A percentile compares a stretch with the other conserved stretches of the same genome.
Evolutionary conservation across 441 rosid genomes (phyloP).

Genomic region (Aleurites moluccanus): DNA sequence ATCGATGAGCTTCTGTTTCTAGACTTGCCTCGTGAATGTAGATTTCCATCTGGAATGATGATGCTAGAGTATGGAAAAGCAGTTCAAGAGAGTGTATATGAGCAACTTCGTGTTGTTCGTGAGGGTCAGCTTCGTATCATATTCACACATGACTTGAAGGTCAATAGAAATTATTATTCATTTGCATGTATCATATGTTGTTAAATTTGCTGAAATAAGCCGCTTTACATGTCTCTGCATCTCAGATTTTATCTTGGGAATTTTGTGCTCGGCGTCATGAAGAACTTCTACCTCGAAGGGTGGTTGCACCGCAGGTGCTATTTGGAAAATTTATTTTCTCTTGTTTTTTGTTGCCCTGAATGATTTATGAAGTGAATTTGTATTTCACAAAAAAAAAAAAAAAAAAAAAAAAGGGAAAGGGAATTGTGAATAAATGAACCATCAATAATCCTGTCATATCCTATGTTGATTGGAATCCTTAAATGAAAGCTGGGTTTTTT

Average conservation of each 20-base stretch:
- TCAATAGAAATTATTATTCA: constrained; percentile 27
- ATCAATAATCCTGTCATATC: not conserved
- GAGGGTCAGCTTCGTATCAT: constrained; percentile 96
- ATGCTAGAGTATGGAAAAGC: constrained; percentile 87
- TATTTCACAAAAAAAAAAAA: not conserved
- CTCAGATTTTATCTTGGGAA: constrained; percentile 95
- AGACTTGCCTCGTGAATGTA: constrained; percentile 80
- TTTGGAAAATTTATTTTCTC: constrained; percentile 6
- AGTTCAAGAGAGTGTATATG: constrained; percentile 95
- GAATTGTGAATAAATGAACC: not conserved
- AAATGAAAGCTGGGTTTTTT: not conserved
- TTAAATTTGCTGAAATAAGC: constrained; percentile 15
- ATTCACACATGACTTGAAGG: constrained; percentile 92
- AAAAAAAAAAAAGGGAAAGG: not conserved
- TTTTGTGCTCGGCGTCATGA: constrained; percentile 95
- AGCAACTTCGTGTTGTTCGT: constrained; percentile 96
- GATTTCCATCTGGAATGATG: constrained; percentile 80
- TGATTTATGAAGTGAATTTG: not conserved
- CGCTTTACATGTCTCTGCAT: constrained; percentile 19
- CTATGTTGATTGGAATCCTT: not conserved
- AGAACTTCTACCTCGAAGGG: constrained; percentile 93
- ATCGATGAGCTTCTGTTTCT: constrained; percentile 92
- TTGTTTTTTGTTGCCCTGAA: constrained; percentile 5
- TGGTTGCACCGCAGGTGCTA: constrained; percentile 95
- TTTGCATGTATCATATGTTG: constrained; percentile 4